Base-by-base conservation (phyloP, 139 green algal genomes). In the Closterium sp. region DNA sequence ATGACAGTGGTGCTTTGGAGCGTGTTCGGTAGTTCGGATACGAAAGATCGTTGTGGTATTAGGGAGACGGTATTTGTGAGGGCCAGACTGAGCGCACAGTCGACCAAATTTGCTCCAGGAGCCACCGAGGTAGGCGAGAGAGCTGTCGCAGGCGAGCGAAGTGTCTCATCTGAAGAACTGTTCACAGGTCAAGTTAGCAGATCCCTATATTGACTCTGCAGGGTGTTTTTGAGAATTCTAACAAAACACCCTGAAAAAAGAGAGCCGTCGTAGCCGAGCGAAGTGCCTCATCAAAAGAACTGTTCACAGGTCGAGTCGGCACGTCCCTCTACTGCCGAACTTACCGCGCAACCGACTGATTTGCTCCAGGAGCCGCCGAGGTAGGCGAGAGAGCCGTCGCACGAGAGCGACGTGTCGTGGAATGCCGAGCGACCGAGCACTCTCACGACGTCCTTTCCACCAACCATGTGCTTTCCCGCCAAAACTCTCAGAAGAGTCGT, bases 391-490 rank as follows among this genome's bases (percentile, higher is more conserved):
- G 96, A 92, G 3, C 98, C 98, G 34, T 84, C 93, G 86, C 91
- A 96, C 21, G 97, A 98, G 4, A 99, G 95, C 33, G 93, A 33
- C 25, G 96, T 98, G 91, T 97, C 96, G 90, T 99, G 97, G 95
- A 99, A 99, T 76, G 98, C 97, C 9, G 97, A 93, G 38, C 95
- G 64, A 2, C 97, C 97, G 38, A 99, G 94, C 25, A 99, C 95
- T 9, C 33, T 43, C 23, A 98, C 95, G 4, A 90, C 81, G 30
- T 98, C 96, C 89, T 95, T 84, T 33, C 90, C 90, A 4, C 38
- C 92, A 3, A 99, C 98, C 98, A 99, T 98, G 93, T 99, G 97
- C 88, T 99, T 98, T 33, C 98, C 98, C 19, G 96, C 98, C 87
- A 99, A 88, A 19, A 99, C 87, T 89, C 98, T 96, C 36, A 99